Percentiles rank a stretch among this genome's conserved stretches.
These are phyloP conservation scores for Seiridium unicorne DNA, from an alignment of 2,329 filamentous ascomycete species.

Conservation along the genomic window DNA sequence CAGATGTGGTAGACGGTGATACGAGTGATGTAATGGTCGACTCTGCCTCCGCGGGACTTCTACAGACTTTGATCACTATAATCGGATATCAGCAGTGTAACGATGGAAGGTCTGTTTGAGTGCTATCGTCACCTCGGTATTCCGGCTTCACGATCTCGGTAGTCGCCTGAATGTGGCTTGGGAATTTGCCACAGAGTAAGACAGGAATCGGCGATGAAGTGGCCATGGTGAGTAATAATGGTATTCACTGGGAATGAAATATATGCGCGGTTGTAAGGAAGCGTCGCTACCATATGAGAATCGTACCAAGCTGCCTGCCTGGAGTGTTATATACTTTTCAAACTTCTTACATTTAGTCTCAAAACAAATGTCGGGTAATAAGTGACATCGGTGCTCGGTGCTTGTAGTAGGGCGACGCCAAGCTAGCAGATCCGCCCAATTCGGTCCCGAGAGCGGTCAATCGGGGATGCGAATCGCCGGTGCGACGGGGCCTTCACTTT, in stretches of 20 bases:
- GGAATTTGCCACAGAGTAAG: constrained; percentile 10
- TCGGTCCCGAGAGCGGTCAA: background rate
- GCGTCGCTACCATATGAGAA: no score
- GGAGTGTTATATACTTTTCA: background rate
- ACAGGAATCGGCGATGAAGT: constrained; percentile 8
- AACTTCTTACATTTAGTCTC: background rate
- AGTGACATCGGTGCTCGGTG: background rate
- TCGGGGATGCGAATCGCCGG: no score
- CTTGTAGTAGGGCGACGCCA: background rate
- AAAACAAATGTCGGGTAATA: background rate
- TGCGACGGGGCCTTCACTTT: no score
- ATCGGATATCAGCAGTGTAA: no score
- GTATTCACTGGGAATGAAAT: background rate
- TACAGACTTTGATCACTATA: constrained; percentile 7
- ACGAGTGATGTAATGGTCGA: constrained; percentile 1
- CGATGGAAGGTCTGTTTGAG: background rate
- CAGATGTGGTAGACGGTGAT: background rate
- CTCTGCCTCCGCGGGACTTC: background rate
- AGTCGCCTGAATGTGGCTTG: constrained; percentile 7
- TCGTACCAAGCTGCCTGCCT: background rate
- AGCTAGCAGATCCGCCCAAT: background rate
- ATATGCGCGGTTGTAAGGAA: no score
- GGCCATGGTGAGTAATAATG: background rate
- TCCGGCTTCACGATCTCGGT: constrained; percentile 9
- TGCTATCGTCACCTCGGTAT: background rate